A percentile compares a stretch with the other conserved stretches of the same genome.
Evolutionary conservation across 73 alveolate genomes (phyloP).

Genomic region (Paramecium octaurelia): DNA sequence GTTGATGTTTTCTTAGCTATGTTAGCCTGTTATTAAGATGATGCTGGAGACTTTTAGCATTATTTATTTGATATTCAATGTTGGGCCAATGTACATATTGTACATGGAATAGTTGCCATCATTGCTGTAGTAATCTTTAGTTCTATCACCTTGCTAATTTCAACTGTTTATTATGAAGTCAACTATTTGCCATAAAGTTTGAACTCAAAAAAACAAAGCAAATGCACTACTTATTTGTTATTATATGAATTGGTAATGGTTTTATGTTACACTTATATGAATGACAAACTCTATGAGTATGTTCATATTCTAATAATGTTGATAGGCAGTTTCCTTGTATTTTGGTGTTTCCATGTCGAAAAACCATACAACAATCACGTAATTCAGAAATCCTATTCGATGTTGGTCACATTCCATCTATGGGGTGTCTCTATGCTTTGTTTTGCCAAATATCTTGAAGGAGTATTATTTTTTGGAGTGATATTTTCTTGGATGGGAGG

Average conservation of each 20-base stretch:
- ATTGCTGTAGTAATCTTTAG: not conserved
- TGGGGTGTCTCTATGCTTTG: conserved; percentile 51
- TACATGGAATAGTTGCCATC: conserved; percentile 37
- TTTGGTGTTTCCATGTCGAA: conserved; percentile 24
- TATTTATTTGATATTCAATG: conserved; percentile 1
- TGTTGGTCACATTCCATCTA: conserved; percentile 18
- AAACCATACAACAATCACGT: conserved; percentile 32
- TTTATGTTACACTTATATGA: conserved; percentile 10
- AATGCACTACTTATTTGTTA: not conserved
- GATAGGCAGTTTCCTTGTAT: conserved; percentile 24
- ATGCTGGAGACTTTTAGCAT: not conserved
- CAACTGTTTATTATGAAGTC: conserved; percentile 1
- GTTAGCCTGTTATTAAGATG: not conserved
- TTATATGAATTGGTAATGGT: not conserved
- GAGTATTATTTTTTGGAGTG: conserved; percentile 29
- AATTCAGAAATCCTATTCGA: conserved; percentile 21
- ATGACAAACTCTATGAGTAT: conserved; percentile 14
- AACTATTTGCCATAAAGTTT: not conserved
- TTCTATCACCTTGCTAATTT: not conserved
- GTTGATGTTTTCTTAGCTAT: not conserved
- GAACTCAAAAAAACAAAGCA: not conserved
- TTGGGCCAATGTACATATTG: conserved; percentile 34
- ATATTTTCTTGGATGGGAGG: conserved; percentile 55
- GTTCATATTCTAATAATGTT: not conserved
- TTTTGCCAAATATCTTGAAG: conserved; percentile 51